These are phyloP conservation scores for Cyclanthera cordifolia DNA, from an alignment of 306 rosid species.

Conservation along the genomic window DNA sequence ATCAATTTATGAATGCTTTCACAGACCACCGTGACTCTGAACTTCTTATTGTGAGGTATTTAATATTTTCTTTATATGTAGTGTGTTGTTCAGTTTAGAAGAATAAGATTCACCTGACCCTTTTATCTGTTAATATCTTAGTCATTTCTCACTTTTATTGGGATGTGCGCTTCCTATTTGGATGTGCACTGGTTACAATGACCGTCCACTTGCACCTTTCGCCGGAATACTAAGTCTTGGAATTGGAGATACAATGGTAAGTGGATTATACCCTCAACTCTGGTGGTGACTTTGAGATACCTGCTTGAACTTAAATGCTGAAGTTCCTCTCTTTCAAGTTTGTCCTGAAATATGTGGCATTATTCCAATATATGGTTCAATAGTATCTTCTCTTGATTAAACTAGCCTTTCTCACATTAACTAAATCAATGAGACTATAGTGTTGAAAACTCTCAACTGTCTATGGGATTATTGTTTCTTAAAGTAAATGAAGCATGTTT, in stretches of 20 bases:
- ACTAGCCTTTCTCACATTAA: neutral
- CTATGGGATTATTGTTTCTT: neutral
- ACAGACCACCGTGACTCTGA: conserved; percentile 95
- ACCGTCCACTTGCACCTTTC: conserved; percentile 85
- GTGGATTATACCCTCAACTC: conserved; percentile 10
- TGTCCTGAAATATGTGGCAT: neutral
- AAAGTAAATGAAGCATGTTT: neutral
- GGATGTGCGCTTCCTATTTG: conserved; percentile 94
- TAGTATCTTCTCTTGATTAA: neutral
- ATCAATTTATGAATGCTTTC: conserved; percentile 93
- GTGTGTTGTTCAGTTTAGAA: conserved; percentile 11
- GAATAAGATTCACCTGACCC: conserved; percentile 10
- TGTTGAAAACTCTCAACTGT: neutral
- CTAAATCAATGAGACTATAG: neutral
- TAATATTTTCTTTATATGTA: conserved; percentile 1
- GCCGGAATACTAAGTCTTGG: conserved; percentile 92
- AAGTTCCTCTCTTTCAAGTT: neutral
- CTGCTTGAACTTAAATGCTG: conserved; percentile 5
- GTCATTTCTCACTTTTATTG: conserved; percentile 84
- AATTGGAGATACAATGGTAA: conserved; percentile 93
- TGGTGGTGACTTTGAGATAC: neutral
- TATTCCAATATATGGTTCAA: neutral
- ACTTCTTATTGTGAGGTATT: conserved; percentile 76
- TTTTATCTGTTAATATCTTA: conserved; percentile 21
- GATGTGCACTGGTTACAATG: conserved; percentile 81